These are phyloP conservation scores for Phytophthora ohioensis DNA, from an alignment of 352 stramenopile genomes.

Conservation along the genomic window DNA sequence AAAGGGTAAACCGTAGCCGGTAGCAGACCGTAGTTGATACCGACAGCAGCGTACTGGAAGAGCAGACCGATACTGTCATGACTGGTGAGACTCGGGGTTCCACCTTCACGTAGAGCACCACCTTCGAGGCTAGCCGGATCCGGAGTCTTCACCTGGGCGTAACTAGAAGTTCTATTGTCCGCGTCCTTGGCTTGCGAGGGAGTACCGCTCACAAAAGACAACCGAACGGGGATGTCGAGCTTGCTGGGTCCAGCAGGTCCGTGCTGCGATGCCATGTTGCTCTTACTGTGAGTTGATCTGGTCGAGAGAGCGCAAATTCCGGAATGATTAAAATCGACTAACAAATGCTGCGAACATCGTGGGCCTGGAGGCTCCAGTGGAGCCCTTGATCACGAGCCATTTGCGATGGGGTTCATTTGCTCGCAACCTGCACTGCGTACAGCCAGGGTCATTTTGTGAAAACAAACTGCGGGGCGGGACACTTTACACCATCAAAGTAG, in stretches of 20 bases:
- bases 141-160: conserved; percentile 34
- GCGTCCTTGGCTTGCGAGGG: conserved; percentile 36
- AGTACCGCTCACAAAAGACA: conserved; percentile 47
- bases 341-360: background rate
- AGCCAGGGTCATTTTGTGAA: conserved; percentile 3
- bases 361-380: background rate
- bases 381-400: background rate
- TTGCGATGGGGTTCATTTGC: conserved; percentile 13
- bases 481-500: conserved; percentile 19
- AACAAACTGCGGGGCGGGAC: background rate
- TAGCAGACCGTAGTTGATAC: conserved; percentile 40
- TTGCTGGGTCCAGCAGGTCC: conserved; percentile 22
- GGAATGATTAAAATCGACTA: conserved; percentile 26
- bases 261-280: conserved; percentile 19
- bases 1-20: conserved; percentile 54
- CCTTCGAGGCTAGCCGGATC: conserved; percentile 27
- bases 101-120: conserved; percentile 47
- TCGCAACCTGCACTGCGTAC: background rate
- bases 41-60: conserved; percentile 54
- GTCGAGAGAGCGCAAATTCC: conserved; percentile 22
- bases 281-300: conserved; percentile 3
- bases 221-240: conserved; percentile 34
- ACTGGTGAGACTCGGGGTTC: conserved; percentile 38
- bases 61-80: conserved; percentile 48
- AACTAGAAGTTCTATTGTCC: conserved; percentile 11